A percentile compares a stretch with the other conserved stretches of the same genome.
phyloP scores from a whole-genome alignment of 768 basidiomycete genomes.

The Tubosaeta sp. region DNA sequence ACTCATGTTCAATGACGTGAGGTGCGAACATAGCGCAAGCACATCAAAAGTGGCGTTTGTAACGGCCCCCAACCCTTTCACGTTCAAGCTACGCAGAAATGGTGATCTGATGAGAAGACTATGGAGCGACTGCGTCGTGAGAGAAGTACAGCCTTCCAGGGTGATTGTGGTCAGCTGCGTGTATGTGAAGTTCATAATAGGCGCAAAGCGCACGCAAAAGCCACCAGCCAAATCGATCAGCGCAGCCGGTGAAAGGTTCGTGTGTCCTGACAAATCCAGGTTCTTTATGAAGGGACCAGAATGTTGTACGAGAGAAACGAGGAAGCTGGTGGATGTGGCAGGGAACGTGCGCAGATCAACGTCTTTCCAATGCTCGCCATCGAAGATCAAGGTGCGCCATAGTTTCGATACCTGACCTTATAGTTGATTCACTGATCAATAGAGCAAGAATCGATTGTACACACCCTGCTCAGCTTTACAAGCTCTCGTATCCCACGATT shows the following conservation, averaged over 20 bases:
- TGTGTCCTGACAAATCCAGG: conserved; percentile 63
- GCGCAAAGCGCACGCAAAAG: conserved; percentile 43
- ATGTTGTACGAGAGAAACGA: conserved; percentile 48
- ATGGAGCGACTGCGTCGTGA: conserved; percentile 67
- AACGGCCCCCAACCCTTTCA: conserved; percentile 67
- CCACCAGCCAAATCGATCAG: conserved; percentile 51
- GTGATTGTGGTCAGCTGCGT: conserved; percentile 72
- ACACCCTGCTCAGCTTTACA: conserved; percentile 73
- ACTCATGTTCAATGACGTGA: conserved; percentile 64
- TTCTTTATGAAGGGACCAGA: conserved; percentile 63
- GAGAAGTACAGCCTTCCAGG: conserved; percentile 63
- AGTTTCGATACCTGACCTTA: conserved; percentile 62
- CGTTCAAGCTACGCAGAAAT: conserved; percentile 48
- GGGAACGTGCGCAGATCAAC: conserved; percentile 65
- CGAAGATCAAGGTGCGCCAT: conserved; percentile 74
- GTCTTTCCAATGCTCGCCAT: conserved; percentile 81
- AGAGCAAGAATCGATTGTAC: conserved; percentile 26
- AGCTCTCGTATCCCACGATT: conserved; percentile 74
- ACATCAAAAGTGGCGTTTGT: conserved; percentile 72
- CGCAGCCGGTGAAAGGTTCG: conserved; percentile 43
- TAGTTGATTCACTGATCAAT: conserved; percentile 11
- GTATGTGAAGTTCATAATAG: conserved; percentile 32
- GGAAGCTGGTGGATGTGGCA: conserved; percentile 43
- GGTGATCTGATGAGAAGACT: conserved; percentile 65
- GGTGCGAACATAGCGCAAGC: conserved; percentile 52